Percentiles rank a stretch among this genome's conserved stretches.
Evolutionary conservation across 148 eudicot species (phyloP).

Genomic region (Rhododendron vialii): DNA sequence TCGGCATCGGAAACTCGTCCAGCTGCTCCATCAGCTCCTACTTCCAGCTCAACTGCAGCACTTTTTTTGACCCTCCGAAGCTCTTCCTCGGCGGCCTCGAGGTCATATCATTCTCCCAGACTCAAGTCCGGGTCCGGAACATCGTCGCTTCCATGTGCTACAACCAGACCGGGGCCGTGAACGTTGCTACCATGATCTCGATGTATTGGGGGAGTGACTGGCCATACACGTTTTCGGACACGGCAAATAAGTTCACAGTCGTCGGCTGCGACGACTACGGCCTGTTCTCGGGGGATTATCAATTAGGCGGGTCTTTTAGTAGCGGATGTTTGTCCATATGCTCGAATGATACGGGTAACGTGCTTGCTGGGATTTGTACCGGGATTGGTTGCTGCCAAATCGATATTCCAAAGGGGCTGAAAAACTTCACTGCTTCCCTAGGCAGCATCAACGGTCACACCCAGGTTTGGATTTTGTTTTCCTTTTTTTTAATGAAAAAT

Average conservation of each 20-base stretch:
- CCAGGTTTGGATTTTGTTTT: too few species aligned
- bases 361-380: constrained; percentile 16
- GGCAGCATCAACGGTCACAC: background rate
- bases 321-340: constrained; percentile 21
- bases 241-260: constrained; percentile 29
- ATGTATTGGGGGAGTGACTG: too few species aligned
- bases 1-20: constrained; percentile 26
- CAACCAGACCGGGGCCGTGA: background rate
- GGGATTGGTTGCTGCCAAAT: constrained; percentile 38
- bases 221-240: constrained; percentile 20
- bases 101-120: constrained; percentile 11
- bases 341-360: background rate
- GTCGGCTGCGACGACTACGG: constrained; percentile 40
- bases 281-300: background rate
- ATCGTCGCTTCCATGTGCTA: constrained; percentile 16
- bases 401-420: background rate
- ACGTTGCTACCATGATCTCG: too few species aligned
- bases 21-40: constrained; percentile 21
- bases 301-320: background rate
- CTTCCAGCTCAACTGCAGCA: constrained; percentile 12
- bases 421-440: accelerated
- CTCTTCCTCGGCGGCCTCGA: constrained; percentile 16
- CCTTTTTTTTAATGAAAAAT: too few species aligned
- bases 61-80: constrained; percentile 10
- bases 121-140: constrained; percentile 14